Base-by-base conservation (phyloP, 352 stramenopile species). In the Phytophthora lateralis region DNA sequence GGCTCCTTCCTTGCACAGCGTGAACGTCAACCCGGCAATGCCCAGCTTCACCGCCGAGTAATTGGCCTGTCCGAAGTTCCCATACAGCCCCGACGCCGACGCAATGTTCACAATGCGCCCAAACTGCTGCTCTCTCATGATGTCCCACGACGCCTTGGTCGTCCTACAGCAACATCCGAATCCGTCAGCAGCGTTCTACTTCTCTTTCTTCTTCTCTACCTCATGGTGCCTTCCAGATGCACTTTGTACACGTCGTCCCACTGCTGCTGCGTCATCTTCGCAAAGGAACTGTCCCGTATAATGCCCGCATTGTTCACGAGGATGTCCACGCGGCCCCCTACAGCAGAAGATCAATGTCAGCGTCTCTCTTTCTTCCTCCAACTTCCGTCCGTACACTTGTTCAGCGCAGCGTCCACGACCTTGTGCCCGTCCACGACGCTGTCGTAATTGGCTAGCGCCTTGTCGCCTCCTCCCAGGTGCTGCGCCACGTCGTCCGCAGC, bases 261-360 rank as follows among this genome's bases (percentile, higher is more conserved):
- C 30, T 96, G 80, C 42, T 90, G 63, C 47, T 93, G 65, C 21
- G 76, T 91, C 89, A 97, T 95, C 47, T 89, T 89, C 14, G 80
- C 72, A 50, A 97, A 95, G 18, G 83, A 90, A 62, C 92, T 78
- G 82, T 97, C 69, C 57, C 95, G 78, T 73, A 99, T 70, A 71
- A 93, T 89, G 10, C 84, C 95, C 6, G 95, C 95, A 67, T 98
- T 98, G 73, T 98, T 98, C 42, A 98, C 75, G 8, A 98, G 63
- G 35, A 97, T 87, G 62, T 98, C 95, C 47, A 97, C 78, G 9
- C 83, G 73, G 0, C 89, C 93, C 74, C 79, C 80, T 90, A 21
- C 37, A 42, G 47, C 20, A 37, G 14, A 24, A 4, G 43, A 29
- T 32, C 26, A 29, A 30, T 35, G 15, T 51, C 14, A 53, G 18